A percentile compares a stretch with the other conserved stretches of the same genome.
phyloP scores from a whole-genome alignment of 495 filamentous ascomycete species.

The Xylaria nigripes region DNA sequence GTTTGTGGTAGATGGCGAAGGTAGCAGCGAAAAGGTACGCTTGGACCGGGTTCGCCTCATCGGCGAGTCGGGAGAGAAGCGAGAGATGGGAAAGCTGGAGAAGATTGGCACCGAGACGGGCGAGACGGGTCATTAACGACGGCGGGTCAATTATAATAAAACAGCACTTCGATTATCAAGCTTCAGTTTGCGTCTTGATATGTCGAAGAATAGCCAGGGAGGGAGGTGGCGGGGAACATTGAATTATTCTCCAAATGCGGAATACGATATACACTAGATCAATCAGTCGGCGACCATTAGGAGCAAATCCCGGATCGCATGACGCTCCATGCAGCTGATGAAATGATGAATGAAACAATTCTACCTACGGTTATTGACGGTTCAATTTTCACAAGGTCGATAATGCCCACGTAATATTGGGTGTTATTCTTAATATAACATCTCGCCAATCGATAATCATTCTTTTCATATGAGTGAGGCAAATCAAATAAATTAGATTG shows the following conservation, averaged over 20 bases:
- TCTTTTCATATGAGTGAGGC: no score
- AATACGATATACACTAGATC: background rate
- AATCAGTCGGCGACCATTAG: background rate
- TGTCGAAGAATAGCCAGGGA: background rate
- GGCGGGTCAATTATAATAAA: slow-evolving; percentile 18
- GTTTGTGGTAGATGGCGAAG: slow-evolving; percentile 85
- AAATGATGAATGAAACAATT: slow-evolving; percentile 3
- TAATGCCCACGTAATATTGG: background rate
- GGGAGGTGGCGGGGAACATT: background rate
- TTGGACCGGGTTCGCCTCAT: slow-evolving; percentile 79
- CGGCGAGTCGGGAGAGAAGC: slow-evolving; percentile 88
- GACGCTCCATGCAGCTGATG: background rate
- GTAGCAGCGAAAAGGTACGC: slow-evolving; percentile 75
- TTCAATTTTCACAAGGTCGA: background rate
- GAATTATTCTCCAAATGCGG: background rate
- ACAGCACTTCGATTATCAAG: slow-evolving; percentile 1
- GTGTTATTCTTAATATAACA: no score
- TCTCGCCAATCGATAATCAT: no score
- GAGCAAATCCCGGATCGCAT: background rate
- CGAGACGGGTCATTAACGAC: slow-evolving; percentile 26
- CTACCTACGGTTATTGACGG: background rate
- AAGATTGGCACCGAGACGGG: slow-evolving; percentile 78
- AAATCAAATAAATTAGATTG: no score
- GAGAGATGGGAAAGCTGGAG: slow-evolving; percentile 87
- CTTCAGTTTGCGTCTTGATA: slow-evolving; percentile 10